Conservation (phyloP, 352 stramenopile species). For the Pythium scleroteichum region DNA sequence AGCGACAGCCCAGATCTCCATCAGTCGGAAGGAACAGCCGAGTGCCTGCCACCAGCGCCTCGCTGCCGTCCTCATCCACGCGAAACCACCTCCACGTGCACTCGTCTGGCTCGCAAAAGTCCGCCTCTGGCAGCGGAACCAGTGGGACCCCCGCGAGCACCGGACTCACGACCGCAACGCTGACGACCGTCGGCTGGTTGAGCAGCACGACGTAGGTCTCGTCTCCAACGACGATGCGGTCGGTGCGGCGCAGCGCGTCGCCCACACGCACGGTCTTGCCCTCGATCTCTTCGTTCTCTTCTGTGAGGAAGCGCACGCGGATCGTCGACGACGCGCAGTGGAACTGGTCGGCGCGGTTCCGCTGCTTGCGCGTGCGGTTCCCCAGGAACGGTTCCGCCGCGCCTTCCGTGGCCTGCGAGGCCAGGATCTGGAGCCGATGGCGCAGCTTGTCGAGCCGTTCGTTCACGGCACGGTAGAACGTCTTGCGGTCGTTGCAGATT, state of each 20-base stretch:
- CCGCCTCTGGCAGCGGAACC: slow-evolving; percentile 45
- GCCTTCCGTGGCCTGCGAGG: slow-evolving; percentile 18
- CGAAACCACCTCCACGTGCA: slow-evolving; percentile 69
- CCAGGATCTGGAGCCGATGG: slow-evolving; percentile 60
- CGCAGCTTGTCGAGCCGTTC: slow-evolving; percentile 62
- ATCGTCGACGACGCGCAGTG: slow-evolving; percentile 26
- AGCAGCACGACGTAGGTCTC: slow-evolving; percentile 48
- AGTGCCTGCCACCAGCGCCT: slow-evolving; percentile 17
- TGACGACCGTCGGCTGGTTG: slow-evolving; percentile 64
- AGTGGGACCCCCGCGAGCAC: slow-evolving; percentile 51
- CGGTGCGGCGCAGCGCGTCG: slow-evolving; percentile 47
- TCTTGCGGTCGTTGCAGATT: slow-evolving; percentile 52
- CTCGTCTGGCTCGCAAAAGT: slow-evolving; percentile 65
- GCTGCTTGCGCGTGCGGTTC: slow-evolving; percentile 18
- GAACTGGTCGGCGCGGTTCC: slow-evolving; percentile 21
- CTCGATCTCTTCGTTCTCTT: slow-evolving; percentile 34
- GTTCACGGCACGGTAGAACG: slow-evolving; percentile 38
- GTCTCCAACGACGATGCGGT: slow-evolving; percentile 42
- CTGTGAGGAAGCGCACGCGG: slow-evolving; percentile 48
- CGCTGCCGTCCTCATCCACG: slow-evolving; percentile 21
- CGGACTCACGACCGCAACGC: slow-evolving; percentile 46
- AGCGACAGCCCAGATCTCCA: slow-evolving; percentile 42
- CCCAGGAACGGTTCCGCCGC: not conserved
- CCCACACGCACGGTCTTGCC: slow-evolving; percentile 36
- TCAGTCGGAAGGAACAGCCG: slow-evolving; percentile 44